Base-by-base conservation (phyloP, 148 eudicot genomes). In the Diospyros kaki region DNA sequence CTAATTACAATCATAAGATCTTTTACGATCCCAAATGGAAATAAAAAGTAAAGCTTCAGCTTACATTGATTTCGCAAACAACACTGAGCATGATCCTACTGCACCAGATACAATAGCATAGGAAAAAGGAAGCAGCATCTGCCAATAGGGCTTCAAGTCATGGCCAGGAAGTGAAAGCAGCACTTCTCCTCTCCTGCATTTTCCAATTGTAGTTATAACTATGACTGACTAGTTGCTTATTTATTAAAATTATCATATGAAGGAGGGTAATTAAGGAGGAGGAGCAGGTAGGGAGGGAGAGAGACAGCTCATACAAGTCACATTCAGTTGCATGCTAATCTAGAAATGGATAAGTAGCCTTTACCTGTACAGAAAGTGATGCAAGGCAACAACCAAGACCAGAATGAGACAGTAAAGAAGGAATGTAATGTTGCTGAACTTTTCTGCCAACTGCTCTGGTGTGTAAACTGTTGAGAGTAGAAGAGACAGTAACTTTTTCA, bases 31-130 rank as follows among this genome's bases (percentile, higher is more conserved):
- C 28, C 28, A 28, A 28, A 28, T 28, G 63, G 43, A 54, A 70
- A 41, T 28, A 46, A 55, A 46, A 64, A 72, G 41, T 68, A 46
- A 72, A 46, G 72, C 58, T 41, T 66, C 77, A 76, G 46, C 87
- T 84, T 87, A 94, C 98, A 94, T 86, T 76, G 98, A 94, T 79
- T 94, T 94, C 65, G 97, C 98, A 72, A 94, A 94, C 81, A 94
- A 80, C 41, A 94, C 97, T 69, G 98, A 92, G 70, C 98, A 94
- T 66, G 98, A 94, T 79, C 98, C 98, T 5, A 94, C 88, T 45
- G 98, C 98, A 69, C 94, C 98, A 64, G 98, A 92, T 77, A 92
- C 98, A 79, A 92, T 68, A 40, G 98, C 98, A 82, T 89, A 92
- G 5, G 98, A 92, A 82, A 90, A 89, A 15, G 98, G 98, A 82